Conservation (phyloP, 345 rosid genomes). For the Garcia nutans region DNA sequence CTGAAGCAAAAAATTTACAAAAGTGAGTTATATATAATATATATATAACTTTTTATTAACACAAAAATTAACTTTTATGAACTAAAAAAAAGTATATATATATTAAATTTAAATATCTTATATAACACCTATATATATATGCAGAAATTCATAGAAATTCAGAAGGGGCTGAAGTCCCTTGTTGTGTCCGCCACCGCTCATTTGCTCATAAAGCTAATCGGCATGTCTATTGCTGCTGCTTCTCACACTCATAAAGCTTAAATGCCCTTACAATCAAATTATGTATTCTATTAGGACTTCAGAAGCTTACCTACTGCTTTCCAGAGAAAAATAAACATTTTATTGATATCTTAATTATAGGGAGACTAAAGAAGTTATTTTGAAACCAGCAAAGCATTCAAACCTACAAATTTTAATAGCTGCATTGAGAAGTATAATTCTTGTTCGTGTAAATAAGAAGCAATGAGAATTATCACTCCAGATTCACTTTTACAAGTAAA, state of each 20-base stretch:
- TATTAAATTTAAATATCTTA: too few species aligned
- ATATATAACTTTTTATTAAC: too few species aligned
- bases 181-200: too few species aligned
- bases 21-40: too few species aligned
- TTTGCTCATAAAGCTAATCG: not conserved
- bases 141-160: too few species aligned
- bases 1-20: too few species aligned
- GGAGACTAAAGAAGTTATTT: not conserved
- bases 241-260: not conserved
- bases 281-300: not conserved
- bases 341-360: not conserved
- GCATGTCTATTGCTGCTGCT: not conserved
- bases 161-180: too few species aligned
- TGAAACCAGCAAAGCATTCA: not conserved
- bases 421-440: not conserved
- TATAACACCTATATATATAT: too few species aligned
- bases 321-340: not conserved
- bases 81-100: too few species aligned
- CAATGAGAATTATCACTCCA: not conserved
- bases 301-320: not conserved
- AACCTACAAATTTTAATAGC: not conserved
- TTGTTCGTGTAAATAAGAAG: not conserved
- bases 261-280: slow-evolving; percentile 1
- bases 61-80: too few species aligned
- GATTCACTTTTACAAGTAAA: not conserved